Conservation (phyloP, 768 basidiomycete species). For the Goffeauzyma gilvescens region DNA sequence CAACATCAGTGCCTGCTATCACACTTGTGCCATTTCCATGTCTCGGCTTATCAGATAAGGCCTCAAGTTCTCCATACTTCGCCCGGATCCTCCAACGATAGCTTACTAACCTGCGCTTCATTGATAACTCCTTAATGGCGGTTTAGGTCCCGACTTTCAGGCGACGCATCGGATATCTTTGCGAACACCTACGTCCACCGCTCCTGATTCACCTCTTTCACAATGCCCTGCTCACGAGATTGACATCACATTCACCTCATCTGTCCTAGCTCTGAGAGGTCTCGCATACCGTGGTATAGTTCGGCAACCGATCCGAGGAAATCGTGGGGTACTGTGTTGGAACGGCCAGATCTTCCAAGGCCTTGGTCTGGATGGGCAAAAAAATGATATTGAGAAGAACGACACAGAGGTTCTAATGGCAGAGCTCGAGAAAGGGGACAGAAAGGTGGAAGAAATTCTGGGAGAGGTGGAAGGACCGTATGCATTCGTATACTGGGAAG, state of each 20-base stretch:
- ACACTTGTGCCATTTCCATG: no score
- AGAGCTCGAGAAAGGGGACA: conserved; percentile 14
- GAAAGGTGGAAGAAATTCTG: conserved; percentile 12
- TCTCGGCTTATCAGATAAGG: no score
- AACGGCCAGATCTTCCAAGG: conserved; percentile 32
- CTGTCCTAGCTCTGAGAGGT: conserved; percentile 26
- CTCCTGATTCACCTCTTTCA: background rate
- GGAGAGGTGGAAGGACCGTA: conserved; percentile 26
- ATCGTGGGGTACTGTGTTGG: conserved; percentile 23
- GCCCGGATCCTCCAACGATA: no score
- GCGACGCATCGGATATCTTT: background rate
- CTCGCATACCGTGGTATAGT: conserved; percentile 14
- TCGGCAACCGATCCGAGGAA: conserved; percentile 14
- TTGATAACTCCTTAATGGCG: no score
- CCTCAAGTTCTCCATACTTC: no score
- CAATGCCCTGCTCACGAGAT: background rate
- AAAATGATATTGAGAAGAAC: conserved; percentile 19
- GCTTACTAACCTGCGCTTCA: no score
- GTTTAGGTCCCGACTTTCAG: background rate
- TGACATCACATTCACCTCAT: conserved; percentile 16
- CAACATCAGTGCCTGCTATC: background rate
- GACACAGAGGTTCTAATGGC: conserved; percentile 17
- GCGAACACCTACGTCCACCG: background rate
- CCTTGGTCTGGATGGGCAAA: conserved; percentile 12
- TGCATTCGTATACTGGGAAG: conserved; percentile 24